Base-by-base conservation (phyloP, 768 basidiomycete genomes). In the Podaxis sp. region DNA sequence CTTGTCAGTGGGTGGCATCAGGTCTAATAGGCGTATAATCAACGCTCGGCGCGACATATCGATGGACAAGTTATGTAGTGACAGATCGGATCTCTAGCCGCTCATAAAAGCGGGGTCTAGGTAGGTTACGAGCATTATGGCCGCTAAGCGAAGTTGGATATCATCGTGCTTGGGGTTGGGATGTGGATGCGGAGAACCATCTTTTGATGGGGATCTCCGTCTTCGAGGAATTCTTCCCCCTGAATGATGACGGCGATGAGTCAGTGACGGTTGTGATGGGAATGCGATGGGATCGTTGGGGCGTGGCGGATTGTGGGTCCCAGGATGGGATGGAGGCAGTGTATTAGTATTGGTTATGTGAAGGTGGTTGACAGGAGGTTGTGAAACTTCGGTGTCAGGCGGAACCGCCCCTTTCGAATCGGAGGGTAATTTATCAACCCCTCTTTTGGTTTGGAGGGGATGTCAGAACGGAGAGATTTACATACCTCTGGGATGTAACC, bases 141-240 rank as follows among this genome's bases (percentile, higher is more conserved):
- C 15, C n/a, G 13, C 49, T 50, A 50, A 11, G 6, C 49, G 13
- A 22, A 24, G 12, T 50, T 28, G 26, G 49, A 22, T 22, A 10
- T 24, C 24, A 13, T 28, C 13, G 58, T 17, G 33, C 33, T 48
- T 22, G 37, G 48, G 54, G 40, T 74, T 63, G 82, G 79, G 68
- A 90, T 72, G 65, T 75, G 78, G 67, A 82, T 73, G 65, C 75
- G 78, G 67, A 82, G 75, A 64, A 87, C 80, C 91, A 94, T 91
- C 75, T 85, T 87, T 72, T 93, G 91, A 82, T 95, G 92, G 62
- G 90, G 91, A 70, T 84, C 91, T 36, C 91, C 92, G 61, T 90
- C 93, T 76, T 88, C 90, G 74, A 90, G 89, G 76, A 90, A 92
- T 72, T 85, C 83, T 26, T 82, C 81, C 65, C 88, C 89, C 87